Conservation (phyloP, 192 early-diverging fungal species). For the Phlyctochytrium arcticum region DNA sequence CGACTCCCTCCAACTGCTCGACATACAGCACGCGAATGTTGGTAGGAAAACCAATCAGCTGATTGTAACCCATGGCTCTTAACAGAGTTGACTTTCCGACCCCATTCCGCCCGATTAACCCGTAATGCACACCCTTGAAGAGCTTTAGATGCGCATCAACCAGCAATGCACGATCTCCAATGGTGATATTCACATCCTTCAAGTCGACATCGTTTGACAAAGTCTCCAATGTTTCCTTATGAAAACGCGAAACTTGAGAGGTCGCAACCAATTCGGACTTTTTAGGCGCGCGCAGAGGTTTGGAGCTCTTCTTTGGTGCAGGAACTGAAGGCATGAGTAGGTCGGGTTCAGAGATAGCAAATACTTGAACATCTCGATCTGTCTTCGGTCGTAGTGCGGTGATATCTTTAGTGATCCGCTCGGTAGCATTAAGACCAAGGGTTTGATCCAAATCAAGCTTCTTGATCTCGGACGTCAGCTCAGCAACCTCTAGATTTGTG, state of each 20-base stretch:
- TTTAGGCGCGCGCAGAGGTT: background rate
- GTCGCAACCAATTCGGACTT: slow-evolving; percentile 5
- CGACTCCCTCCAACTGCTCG: slow-evolving; percentile 67
- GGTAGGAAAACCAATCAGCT: slow-evolving; percentile 75
- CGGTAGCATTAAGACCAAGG: background rate
- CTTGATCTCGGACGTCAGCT: background rate
- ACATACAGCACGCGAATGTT: slow-evolving; percentile 79
- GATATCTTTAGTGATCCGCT: background rate
- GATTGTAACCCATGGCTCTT: slow-evolving; percentile 54
- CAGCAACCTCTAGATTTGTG: background rate
- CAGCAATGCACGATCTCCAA: slow-evolving; percentile 63
- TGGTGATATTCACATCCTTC: slow-evolving; percentile 69
- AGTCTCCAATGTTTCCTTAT: slow-evolving; percentile 74
- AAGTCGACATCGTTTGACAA: slow-evolving; percentile 65
- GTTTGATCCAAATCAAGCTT: background rate
- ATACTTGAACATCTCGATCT: background rate
- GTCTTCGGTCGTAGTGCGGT: background rate
- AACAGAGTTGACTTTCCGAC: slow-evolving; percentile 70
- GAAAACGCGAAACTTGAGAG: slow-evolving; percentile 76
- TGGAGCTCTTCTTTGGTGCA: background rate
- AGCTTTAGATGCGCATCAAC: slow-evolving; percentile 72
- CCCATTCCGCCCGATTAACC: slow-evolving; percentile 73
- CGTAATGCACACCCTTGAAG: slow-evolving; percentile 73
- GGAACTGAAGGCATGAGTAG: background rate
- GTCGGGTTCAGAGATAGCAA: background rate